Conservation (phyloP, 176 grass and related monocot species). For the Oryza brachyantha region DNA sequence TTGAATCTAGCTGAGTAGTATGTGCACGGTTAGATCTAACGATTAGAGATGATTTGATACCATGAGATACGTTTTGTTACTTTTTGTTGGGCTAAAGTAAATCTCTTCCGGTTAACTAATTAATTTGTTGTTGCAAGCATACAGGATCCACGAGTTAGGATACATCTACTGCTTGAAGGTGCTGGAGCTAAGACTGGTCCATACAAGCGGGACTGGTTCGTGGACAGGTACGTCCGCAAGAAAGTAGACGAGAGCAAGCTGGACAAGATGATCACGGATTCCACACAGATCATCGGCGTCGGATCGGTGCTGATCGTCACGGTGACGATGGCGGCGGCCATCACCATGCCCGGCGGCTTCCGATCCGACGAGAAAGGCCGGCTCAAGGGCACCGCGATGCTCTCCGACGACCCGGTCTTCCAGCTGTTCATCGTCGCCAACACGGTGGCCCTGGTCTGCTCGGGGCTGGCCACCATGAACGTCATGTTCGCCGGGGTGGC, state of each 20-base stretch:
- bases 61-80: too few species aligned
- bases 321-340: constrained; percentile 38
- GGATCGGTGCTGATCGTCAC: constrained; percentile 55
- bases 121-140: background rate
- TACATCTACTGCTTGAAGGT: background rate
- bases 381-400: constrained; percentile 12
- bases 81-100: too few species aligned
- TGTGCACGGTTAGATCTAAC: too few species aligned
- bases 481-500: constrained; percentile 47
- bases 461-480: constrained; percentile 10
- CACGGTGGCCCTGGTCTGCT: constrained; percentile 45
- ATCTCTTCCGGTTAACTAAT: too few species aligned
- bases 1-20: too few species aligned
- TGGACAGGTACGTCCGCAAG: background rate
- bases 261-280: background rate
- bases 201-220: background rate
- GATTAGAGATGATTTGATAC: too few species aligned
- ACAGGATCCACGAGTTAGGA: background rate
- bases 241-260: background rate
- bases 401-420: constrained; percentile 29
- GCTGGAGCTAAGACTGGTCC: constrained; percentile 2
- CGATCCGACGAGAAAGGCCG: background rate
- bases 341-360: constrained; percentile 58
- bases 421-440: constrained; percentile 41
- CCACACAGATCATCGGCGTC: background rate